phyloP scores from a whole-genome alignment of 169 alveolate species.

The Plasmodium adleri region DNA sequence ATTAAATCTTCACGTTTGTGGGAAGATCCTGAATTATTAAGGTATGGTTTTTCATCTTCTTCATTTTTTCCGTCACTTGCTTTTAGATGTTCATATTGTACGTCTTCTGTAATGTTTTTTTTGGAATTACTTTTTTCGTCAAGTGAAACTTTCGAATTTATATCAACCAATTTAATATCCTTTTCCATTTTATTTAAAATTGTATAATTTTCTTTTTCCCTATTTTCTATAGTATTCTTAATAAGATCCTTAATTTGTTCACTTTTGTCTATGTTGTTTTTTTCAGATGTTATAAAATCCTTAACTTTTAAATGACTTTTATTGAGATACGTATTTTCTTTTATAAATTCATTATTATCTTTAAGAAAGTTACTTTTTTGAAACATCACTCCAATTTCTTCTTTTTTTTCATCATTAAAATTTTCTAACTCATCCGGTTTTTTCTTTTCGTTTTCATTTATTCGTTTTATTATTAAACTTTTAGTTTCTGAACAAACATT shows the following conservation, averaged over 20 bases:
- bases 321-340: conserved; percentile 30
- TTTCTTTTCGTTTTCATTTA: conserved; percentile 69
- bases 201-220: conserved; percentile 26
- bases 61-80: not conserved
- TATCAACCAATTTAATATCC: conserved; percentile 6
- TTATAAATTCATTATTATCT: conserved; percentile 36
- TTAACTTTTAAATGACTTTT: conserved; percentile 23
- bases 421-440: conserved; percentile 25
- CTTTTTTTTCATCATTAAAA: conserved; percentile 17
- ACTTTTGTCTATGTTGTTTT: conserved; percentile 16
- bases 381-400: conserved; percentile 21
- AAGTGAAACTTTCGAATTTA: conserved; percentile 26
- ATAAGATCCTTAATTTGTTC: conserved; percentile 25
- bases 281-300: conserved; percentile 4
- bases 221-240: conserved; percentile 9
- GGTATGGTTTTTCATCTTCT: not conserved
- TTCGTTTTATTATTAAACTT: conserved; percentile 64
- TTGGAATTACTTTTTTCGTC: conserved; percentile 41
- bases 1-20: conserved; percentile 14
- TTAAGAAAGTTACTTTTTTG: conserved; percentile 21
- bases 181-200: conserved; percentile 26
- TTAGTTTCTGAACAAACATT: conserved; percentile 62
- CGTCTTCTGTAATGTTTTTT: conserved; percentile 18
- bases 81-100: conserved; percentile 10
- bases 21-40: conserved; percentile 12